Evolutionary conservation across 202 grass and related monocot species (phyloP).

Genomic region (Dendrocalamus latiflorus): DNA sequence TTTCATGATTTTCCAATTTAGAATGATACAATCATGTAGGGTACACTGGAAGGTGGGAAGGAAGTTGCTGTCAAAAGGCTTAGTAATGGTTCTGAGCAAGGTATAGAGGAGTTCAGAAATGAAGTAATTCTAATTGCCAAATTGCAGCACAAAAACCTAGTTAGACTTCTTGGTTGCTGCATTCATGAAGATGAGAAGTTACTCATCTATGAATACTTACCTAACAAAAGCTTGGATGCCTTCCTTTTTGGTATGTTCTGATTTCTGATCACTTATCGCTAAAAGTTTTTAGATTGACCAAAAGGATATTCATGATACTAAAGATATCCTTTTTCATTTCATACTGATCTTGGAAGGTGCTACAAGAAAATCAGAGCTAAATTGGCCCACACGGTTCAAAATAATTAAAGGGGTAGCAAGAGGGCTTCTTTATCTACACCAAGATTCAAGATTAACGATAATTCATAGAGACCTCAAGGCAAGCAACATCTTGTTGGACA

Average conservation of each 20-base stretch:
- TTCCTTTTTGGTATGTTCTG: constrained; percentile 29
- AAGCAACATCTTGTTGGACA: constrained; percentile 57
- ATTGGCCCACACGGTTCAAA: constrained; percentile 41
- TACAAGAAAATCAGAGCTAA: constrained; percentile 15
- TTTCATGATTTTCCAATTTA: no score
- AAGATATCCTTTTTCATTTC: not conserved
- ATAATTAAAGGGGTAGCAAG: constrained; percentile 45
- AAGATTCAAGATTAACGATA: constrained; percentile 48
- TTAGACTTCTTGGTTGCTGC: constrained; percentile 35
- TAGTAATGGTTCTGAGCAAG: constrained; percentile 35
- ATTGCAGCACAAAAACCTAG: constrained; percentile 54
- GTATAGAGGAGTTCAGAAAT: constrained; percentile 43
- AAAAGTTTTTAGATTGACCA: not conserved
- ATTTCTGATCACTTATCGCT: not conserved
- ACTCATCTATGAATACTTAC: constrained; percentile 34
- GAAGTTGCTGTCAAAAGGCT: constrained; percentile 54
- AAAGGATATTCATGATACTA: not conserved
- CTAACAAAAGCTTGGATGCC: constrained; percentile 48
- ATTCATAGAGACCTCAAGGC: constrained; percentile 66
- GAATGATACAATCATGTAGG: not conserved
- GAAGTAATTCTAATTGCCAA: constrained; percentile 42
- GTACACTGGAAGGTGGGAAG: not conserved
- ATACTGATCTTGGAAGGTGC: constrained; percentile 14
- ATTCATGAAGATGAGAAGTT: constrained; percentile 40
- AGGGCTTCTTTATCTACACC: constrained; percentile 55